phyloP scores from a whole-genome alignment of 257 asterid genomes.

The Solanum gracilifrons region DNA sequence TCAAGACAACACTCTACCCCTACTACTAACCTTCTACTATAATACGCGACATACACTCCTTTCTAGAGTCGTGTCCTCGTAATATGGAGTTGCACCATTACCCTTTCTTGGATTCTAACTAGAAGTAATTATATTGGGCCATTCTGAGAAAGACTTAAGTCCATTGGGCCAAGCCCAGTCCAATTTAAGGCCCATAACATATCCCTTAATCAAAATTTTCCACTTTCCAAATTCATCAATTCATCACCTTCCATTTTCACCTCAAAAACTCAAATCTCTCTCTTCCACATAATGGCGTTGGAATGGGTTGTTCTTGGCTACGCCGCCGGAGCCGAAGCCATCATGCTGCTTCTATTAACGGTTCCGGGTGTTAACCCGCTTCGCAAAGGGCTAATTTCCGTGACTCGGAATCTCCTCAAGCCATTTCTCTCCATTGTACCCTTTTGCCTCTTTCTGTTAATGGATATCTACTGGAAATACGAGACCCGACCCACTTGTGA shows the following conservation, averaged over 20 bases:
- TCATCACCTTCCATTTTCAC: neutral
- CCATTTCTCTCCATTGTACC: constrained; percentile 67
- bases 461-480: constrained; percentile 83
- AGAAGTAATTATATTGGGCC: neutral
- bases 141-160: neutral
- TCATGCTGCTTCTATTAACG: constrained; percentile 68
- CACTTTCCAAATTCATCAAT: neutral
- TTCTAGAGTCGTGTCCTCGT: neutral
- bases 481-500: constrained; percentile 59
- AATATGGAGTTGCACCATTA: neutral
- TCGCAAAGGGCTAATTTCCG: constrained; percentile 60
- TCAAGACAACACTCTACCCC: neutral
- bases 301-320: constrained; percentile 79
- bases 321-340: constrained; percentile 75
- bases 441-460: constrained; percentile 58
- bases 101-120: neutral
- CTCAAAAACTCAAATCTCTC: neutral
- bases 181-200: neutral
- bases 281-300: constrained; percentile 41
- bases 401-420: constrained; percentile 55
- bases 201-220: neutral
- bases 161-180: neutral
- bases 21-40: neutral
- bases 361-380: constrained; percentile 67
- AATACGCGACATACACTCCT: neutral